Evolutionary conservation across 2,329 filamentous ascomycete species (phyloP).

Genomic region (Colletotrichum brevisporum): DNA sequence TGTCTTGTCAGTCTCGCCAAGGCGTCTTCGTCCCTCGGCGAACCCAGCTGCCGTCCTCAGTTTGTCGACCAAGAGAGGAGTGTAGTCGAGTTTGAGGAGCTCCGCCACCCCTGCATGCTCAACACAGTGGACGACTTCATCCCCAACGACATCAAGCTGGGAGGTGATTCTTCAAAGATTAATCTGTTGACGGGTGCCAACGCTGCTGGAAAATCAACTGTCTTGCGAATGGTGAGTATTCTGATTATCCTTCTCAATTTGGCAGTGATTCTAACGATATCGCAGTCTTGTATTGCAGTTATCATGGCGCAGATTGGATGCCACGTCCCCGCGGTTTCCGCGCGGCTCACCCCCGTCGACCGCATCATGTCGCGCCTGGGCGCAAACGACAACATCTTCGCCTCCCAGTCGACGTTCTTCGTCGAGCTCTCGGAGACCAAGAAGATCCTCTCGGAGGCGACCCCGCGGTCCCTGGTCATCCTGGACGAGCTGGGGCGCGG

Average conservation of each 20-base stretch:
- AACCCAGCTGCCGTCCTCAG: slow-evolving; percentile 89
- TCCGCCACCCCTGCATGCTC: slow-evolving; percentile 95
- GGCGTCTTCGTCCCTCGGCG: slow-evolving; percentile 85
- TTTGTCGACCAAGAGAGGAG: slow-evolving; percentile 90
- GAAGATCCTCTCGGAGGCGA: slow-evolving; percentile 96
- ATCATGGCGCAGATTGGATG: slow-evolving; percentile 98
- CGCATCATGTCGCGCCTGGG: slow-evolving; percentile 99
- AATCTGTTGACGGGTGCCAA: slow-evolving; percentile 95
- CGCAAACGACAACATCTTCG: slow-evolving; percentile 99
- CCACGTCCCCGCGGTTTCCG: slow-evolving; percentile 86
- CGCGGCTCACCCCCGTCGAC: slow-evolving; percentile 89
- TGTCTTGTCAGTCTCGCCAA: slow-evolving; percentile 95
- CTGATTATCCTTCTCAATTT: no score
- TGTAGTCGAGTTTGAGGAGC: slow-evolving; percentile 90
- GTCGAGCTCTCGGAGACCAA: slow-evolving; percentile 98
- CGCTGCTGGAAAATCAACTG: slow-evolving; percentile 95
- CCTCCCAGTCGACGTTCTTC: slow-evolving; percentile 97
- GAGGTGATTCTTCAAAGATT: slow-evolving; percentile 85
- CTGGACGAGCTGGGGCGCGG: slow-evolving; percentile 96
- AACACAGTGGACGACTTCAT: slow-evolving; percentile 94
- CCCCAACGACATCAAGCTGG: slow-evolving; percentile 91
- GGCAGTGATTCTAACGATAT: slow-evolving; percentile 44
- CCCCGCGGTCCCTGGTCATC: slow-evolving; percentile 93
- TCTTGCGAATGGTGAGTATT: slow-evolving; percentile 86
- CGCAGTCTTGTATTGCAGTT: slow-evolving; percentile 89